phyloP scores from a whole-genome alignment of 2,329 filamentous ascomycete species.

The Pseudogymnoascus sp. region DNA sequence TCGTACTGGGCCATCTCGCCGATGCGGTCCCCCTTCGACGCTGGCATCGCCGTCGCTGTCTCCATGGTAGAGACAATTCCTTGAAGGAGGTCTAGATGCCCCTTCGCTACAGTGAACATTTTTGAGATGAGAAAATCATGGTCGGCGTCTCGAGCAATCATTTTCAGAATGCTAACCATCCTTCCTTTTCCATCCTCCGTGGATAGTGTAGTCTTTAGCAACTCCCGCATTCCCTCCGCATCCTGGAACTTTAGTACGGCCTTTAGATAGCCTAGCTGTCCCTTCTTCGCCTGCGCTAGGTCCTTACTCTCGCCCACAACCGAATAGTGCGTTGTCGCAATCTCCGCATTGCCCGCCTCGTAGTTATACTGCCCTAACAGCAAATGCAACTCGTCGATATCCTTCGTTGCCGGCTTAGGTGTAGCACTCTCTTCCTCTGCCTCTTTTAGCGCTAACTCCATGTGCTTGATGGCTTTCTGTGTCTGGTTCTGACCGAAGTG shows the following conservation, averaged over 20 bases:
- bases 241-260: not conserved
- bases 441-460: not conserved
- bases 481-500: not conserved
- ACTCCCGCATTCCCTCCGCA: not conserved
- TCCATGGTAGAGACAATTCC: constrained; percentile 16
- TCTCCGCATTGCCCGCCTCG: not conserved
- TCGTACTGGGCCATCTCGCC: not conserved
- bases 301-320: not conserved
- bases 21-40: not conserved
- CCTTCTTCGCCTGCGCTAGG: not conserved
- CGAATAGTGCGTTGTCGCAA: not conserved
- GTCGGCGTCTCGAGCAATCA: not conserved
- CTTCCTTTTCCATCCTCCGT: not conserved
- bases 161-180: not conserved
- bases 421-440: not conserved
- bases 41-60: constrained; percentile 11
- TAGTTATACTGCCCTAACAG: not conserved
- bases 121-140: constrained; percentile 13
- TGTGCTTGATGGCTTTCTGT: not conserved
- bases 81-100: constrained; percentile 14
- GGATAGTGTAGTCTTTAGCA: not conserved
- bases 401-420: not conserved
- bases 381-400: not conserved
- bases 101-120: constrained; percentile 17
- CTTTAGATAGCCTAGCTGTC: not conserved